phyloP scores from a whole-genome alignment of 2,329 filamentous ascomycete genomes.

The Metarhizium sp. region DNA sequence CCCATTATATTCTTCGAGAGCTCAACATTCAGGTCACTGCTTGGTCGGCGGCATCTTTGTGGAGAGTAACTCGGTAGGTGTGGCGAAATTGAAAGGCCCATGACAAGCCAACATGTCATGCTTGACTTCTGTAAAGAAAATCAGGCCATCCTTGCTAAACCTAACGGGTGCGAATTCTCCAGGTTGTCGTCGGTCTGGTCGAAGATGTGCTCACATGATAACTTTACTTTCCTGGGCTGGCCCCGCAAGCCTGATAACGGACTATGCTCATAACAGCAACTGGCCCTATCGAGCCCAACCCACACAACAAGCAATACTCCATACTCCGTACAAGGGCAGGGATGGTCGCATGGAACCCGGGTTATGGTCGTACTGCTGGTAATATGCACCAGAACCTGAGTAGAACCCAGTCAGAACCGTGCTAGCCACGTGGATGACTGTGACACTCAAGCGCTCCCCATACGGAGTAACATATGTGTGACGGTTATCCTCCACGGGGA shows the following conservation, averaged over 20 bases:
- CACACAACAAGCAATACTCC: conserved; percentile 13
- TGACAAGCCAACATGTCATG: neutral
- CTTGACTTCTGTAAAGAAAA: neutral
- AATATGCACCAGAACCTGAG: neutral
- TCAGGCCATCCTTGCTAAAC: too few species aligned
- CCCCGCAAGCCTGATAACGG: neutral
- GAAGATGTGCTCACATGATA: neutral
- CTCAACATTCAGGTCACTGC: neutral
- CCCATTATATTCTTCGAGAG: neutral
- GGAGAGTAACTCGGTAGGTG: neutral
- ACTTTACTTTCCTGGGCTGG: neutral
- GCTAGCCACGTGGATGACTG: conserved; percentile 4
- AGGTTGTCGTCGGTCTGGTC: neutral
- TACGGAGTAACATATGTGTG: neutral
- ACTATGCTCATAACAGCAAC: neutral
- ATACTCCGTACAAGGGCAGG: neutral
- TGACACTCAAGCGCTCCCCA: neutral
- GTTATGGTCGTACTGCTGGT: conserved; percentile 8
- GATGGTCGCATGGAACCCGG: conserved; percentile 61
- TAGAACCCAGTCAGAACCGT: neutral
- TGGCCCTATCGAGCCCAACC: conserved; percentile 42
- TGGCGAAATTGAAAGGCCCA: too few species aligned
- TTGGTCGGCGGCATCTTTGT: neutral
- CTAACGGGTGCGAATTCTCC: too few species aligned
- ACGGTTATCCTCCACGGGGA: neutral